These are phyloP conservation scores for Penicillium sp. DNA, from an alignment of 2,329 filamentous ascomycete species.

Conservation along the genomic window DNA sequence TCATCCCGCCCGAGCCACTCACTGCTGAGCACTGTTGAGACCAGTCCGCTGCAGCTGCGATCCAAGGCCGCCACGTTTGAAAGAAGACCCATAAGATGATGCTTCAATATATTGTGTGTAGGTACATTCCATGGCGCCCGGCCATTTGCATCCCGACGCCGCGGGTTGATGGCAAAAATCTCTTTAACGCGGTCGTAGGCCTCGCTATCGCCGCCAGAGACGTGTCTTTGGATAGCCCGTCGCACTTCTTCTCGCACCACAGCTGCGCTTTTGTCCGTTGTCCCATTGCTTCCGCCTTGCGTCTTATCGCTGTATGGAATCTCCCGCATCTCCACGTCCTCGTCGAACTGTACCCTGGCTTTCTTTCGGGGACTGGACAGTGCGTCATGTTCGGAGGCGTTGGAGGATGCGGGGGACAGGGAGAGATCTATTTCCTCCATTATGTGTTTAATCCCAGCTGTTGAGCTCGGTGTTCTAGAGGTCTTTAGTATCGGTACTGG, in stretches of 20 bases:
- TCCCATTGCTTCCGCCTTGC: slow-evolving; percentile 36
- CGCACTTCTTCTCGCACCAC: slow-evolving; percentile 67
- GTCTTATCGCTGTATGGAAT: slow-evolving; percentile 14
- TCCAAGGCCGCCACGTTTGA: slow-evolving; percentile 61
- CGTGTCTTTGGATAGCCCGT: slow-evolving; percentile 60
- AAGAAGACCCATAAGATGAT: slow-evolving; percentile 64
- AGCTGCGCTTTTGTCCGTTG: slow-evolving; percentile 58
- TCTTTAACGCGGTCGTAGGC: slow-evolving; percentile 62
- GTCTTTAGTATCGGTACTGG: slow-evolving; percentile 44
- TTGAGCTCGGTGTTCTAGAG: slow-evolving; percentile 33
- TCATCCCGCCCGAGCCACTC: slow-evolving; percentile 68
- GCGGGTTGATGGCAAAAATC: slow-evolving; percentile 56
- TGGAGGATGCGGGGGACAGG: slow-evolving; percentile 37
- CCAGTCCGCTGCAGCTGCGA: slow-evolving; percentile 61
- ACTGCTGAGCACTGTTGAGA: slow-evolving; percentile 62
- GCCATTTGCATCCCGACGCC: slow-evolving; percentile 41
- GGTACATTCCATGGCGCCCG: slow-evolving; percentile 51
- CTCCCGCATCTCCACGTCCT: slow-evolving; percentile 40
- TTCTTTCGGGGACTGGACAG: slow-evolving; percentile 45
- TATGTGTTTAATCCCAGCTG: slow-evolving; percentile 42
- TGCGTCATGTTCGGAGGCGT: slow-evolving; percentile 33
- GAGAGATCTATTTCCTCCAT: slow-evolving; percentile 42
- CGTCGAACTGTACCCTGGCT: slow-evolving; percentile 49
- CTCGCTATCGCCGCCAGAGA: slow-evolving; percentile 57
- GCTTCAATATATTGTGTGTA: slow-evolving; percentile 57